Percentiles rank a stretch among this genome's conserved stretches.
These are phyloP conservation scores for Cryptosporidium baileyi DNA, from an alignment of 169 alveolate genomes.

Conservation along the genomic window DNA sequence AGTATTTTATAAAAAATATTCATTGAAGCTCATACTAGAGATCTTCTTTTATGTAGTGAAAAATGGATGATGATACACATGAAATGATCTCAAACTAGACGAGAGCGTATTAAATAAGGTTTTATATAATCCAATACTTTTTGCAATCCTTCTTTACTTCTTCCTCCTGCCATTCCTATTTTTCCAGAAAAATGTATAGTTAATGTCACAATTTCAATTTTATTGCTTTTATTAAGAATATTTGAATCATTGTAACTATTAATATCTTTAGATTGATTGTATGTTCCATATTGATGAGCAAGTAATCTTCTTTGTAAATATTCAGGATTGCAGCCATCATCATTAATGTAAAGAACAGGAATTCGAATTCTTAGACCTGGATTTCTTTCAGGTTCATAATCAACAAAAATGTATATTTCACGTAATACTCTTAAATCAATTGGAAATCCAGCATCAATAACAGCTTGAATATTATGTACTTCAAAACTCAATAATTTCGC, in stretches of 20 bases:
- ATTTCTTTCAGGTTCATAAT: conserved; percentile 67
- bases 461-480: conserved; percentile 62
- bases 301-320: conserved; percentile 17
- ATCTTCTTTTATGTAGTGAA: no score
- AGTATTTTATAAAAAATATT: no score
- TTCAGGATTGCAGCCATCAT: conserved; percentile 43
- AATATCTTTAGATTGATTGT: not conserved
- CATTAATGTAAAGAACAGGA: conserved; percentile 15
- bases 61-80: not conserved
- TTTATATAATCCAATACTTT: conserved; percentile 26
- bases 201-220: conserved; percentile 56
- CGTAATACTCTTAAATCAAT: conserved; percentile 52
- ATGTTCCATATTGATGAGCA: conserved; percentile 14
- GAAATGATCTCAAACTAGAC: conserved; percentile 15
- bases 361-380: conserved; percentile 62
- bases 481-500: conserved; percentile 48
- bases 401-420: conserved; percentile 25
- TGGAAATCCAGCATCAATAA: conserved; percentile 63
- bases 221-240: not conserved
- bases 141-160: conserved; percentile 20
- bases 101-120: conserved; percentile 47
- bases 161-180: conserved; percentile 68
- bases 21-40: no score
- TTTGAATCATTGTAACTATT: not conserved
- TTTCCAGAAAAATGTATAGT: conserved; percentile 65